Conservation (phyloP, 2,329 filamentous ascomycete genomes). For the Sporothrix curviconia region DNA sequence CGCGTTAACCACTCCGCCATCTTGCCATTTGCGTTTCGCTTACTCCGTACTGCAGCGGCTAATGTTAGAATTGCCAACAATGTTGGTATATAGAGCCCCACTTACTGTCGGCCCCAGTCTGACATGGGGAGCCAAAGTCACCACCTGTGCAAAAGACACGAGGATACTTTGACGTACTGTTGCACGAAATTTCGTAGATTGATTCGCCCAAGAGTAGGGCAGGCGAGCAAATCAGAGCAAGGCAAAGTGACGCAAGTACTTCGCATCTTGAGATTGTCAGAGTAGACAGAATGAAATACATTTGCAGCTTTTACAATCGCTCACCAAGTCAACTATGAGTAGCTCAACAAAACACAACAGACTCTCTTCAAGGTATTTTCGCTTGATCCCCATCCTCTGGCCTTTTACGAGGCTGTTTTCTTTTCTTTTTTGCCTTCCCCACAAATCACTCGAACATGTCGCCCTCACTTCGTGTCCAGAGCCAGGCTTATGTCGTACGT, state of each 20-base stretch:
- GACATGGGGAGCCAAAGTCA: no score
- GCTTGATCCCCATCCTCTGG: neutral
- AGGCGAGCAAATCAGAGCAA: conserved; percentile 2
- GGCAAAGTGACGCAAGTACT: neutral
- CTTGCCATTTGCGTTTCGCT: conserved; percentile 6
- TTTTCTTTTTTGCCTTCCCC: neutral
- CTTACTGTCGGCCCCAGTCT: neutral
- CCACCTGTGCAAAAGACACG: no score
- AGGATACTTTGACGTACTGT: no score
- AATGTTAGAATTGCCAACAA: neutral
- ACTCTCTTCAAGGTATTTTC: no score
- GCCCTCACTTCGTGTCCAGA: neutral
- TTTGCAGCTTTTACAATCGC: no score
- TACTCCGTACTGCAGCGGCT: no score
- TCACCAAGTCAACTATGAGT: no score
- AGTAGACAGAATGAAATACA: no score
- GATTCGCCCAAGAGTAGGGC: no score
- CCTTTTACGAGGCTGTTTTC: neutral
- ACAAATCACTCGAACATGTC: neutral
- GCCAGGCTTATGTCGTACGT: conserved; percentile 27
- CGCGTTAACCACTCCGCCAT: conserved; percentile 17
- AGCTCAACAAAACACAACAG: no score
- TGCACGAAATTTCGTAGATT: no score
- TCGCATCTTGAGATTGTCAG: neutral
- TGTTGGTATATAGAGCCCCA: neutral